Base-by-base conservation (phyloP, 202 grass and related monocot species). In the Cymbopogon flexuosus region DNA sequence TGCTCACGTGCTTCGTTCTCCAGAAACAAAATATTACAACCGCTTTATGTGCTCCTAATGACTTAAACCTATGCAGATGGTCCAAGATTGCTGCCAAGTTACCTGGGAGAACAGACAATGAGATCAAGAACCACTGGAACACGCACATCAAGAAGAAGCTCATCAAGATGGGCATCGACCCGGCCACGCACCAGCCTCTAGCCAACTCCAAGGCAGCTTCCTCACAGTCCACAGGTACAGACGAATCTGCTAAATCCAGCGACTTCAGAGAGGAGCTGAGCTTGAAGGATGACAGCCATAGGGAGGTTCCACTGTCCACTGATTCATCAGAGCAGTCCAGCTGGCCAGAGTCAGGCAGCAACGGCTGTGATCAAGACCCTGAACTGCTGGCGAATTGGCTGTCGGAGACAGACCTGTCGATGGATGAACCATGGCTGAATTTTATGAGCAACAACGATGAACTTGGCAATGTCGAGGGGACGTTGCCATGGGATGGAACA, bases 101-200 rank as follows among this genome's bases (percentile, higher is more conserved):
- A 82, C 93, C 93, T 1, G 93, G 91, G 34, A 83, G 93, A 72
- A 97, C 93, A 1, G 90, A 96, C 33, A 96, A 96, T 37, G 93
- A 96, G 73, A 96, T 96, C 72, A 96, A 96, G 80, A 96, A 96
- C 70, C 90, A 92, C 47, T 96, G 93, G 93, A 96, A 96, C 78
- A 96, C 93, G 0, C 93, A 96, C 83, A 92, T 96, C 73, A 96
- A 92, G 88, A 96, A 96, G 85, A 96, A 96, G 62, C 90, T 96
- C 27, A 13, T 97, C 65, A 97, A 87, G 78, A 91, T 93, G 89
- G 89, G 91, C 16, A 83, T 97, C 2, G 87, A 93, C 84, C 93
- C 93, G 0, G 80, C 80, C 64, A 97, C 91, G 2, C 93, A 93
- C 37, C 37, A 91, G 62, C 87, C 84, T 49, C 46, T 97, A 46